Base-by-base conservation (phyloP, 2,329 filamentous ascomycete genomes). In the Nannizziopsis arthrosporioides region DNA sequence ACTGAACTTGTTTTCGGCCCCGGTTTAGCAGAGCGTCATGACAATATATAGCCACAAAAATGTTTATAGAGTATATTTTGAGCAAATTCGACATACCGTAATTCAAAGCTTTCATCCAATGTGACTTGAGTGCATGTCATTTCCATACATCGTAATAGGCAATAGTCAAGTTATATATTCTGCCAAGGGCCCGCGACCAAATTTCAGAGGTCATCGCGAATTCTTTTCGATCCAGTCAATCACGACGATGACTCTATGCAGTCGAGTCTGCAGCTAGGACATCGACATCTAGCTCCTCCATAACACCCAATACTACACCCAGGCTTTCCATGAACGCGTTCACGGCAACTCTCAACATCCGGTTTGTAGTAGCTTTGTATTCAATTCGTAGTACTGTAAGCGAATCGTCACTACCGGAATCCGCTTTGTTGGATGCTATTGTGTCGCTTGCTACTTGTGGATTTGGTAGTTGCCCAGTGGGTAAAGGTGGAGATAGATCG, bases 251-350 rank as follows among this genome's bases (percentile, higher is more conserved):
- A n/a, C n/a, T n/a, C 15, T 19, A 37, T 22, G 34, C 41, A 6
- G 41, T 43, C 15, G 46, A 31, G n/a, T 54, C 44, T 39, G 42
- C 37, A 10, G 27, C 19, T 30, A 94, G 63, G 1, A 92, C 82
- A 69, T 95, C 89, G 19, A 81, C 78, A 66, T 96, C 90, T 58
- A 96, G 68, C 63, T 93, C 84, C 65, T 85, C 81, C 84, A 95
- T 94, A 12, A 94, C 84, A 47, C 88, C 85, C 37, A 95, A 65
- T 1, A 95, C 82, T 4, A 95, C 79, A 45, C 80, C 79, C 48
- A 95, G 65, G 57, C 84, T 93, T 59, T 96, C 90, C 74, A 96
- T 88, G 66, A 95, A 95, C 8, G 88, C 87, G 68, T 96, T 96
- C 49, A 95, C 89, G 2, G 90, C 85, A 2, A 98, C 92, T 39